Percentiles rank a stretch among this genome's conserved stretches.
phyloP scores from a whole-genome alignment of 1,284 basidiomycete species.

The Trichosporon sp. region DNA sequence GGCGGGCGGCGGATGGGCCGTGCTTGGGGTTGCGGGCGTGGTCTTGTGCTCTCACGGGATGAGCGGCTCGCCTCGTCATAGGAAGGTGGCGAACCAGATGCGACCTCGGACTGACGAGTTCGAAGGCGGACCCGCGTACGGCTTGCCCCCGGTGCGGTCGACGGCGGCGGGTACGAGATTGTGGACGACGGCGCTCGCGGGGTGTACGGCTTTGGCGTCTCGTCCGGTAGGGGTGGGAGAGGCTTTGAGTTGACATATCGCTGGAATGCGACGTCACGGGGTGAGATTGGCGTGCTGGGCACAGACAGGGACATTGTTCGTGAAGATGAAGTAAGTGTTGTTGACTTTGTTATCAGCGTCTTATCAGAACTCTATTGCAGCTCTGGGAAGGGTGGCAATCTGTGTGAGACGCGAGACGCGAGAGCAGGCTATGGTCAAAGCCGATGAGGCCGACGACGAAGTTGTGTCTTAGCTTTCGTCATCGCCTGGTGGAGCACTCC shows the following conservation, averaged over 20 bases:
- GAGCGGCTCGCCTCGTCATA: neutral
- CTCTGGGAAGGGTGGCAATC: neutral
- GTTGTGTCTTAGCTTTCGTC: neutral
- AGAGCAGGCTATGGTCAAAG: neutral
- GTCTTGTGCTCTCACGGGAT: neutral
- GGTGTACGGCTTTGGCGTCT: neutral
- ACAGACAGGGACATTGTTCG: neutral
- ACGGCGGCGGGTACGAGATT: neutral
- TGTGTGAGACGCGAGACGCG: constrained; percentile 4
- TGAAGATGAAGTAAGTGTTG: neutral
- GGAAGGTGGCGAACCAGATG: neutral
- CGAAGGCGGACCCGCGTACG: neutral
- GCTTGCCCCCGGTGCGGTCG: neutral
- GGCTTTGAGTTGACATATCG: neutral
- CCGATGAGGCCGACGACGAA: neutral
- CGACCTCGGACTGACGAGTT: neutral
- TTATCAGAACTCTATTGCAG: neutral
- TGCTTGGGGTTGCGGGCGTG: neutral
- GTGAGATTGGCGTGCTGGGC: neutral
- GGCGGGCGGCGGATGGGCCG: neutral
- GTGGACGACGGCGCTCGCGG: neutral
- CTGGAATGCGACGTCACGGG: neutral
- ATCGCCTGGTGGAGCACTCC: neutral
- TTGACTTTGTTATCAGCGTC: neutral
- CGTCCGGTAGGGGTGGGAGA: neutral